These are phyloP conservation scores for Clathrospora elynae DNA, from an alignment of 2,329 filamentous ascomycete genomes.

Conservation along the genomic window DNA sequence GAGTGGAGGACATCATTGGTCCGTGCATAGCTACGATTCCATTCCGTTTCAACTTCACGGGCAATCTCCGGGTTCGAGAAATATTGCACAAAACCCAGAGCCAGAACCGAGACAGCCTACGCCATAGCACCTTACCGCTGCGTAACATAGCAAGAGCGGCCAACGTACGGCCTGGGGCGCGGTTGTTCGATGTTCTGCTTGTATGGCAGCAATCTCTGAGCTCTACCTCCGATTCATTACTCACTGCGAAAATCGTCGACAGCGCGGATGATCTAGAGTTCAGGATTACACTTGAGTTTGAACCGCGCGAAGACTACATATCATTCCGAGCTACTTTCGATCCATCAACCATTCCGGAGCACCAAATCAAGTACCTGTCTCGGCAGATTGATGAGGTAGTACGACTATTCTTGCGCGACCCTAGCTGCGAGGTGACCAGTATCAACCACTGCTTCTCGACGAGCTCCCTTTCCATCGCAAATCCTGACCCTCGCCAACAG, in stretches of 20 bases:
- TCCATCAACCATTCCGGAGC: slow-evolving; percentile 57
- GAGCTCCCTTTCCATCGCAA: slow-evolving; percentile 49
- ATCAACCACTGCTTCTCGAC: slow-evolving; percentile 28
- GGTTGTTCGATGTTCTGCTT: slow-evolving; percentile 77
- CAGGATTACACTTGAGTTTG: slow-evolving; percentile 74
- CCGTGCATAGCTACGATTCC: slow-evolving; percentile 81
- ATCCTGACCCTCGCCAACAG: slow-evolving; percentile 41
- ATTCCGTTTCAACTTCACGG: slow-evolving; percentile 65
- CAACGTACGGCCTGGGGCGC: slow-evolving; percentile 59
- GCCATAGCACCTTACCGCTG: slow-evolving; percentile 67
- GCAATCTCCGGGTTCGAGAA: slow-evolving; percentile 60
- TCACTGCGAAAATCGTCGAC: slow-evolving; percentile 60
- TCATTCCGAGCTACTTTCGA: slow-evolving; percentile 62
- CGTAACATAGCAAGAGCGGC: slow-evolving; percentile 70
- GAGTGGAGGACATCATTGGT: slow-evolving; percentile 75
- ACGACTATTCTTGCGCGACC: slow-evolving; percentile 49
- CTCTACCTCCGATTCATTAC: slow-evolving; percentile 30
- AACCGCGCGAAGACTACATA: slow-evolving; percentile 61
- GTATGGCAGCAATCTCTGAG: slow-evolving; percentile 79
- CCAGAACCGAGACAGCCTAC: slow-evolving; percentile 68
- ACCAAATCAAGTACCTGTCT: slow-evolving; percentile 63
- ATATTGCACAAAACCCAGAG: slow-evolving; percentile 68
- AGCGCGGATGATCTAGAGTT: slow-evolving; percentile 78
- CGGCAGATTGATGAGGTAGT: slow-evolving; percentile 65
- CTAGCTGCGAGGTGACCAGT: slow-evolving; percentile 42